Conservation (phyloP, 176 grass and related monocot genomes). For the Typha latifolia region DNA sequence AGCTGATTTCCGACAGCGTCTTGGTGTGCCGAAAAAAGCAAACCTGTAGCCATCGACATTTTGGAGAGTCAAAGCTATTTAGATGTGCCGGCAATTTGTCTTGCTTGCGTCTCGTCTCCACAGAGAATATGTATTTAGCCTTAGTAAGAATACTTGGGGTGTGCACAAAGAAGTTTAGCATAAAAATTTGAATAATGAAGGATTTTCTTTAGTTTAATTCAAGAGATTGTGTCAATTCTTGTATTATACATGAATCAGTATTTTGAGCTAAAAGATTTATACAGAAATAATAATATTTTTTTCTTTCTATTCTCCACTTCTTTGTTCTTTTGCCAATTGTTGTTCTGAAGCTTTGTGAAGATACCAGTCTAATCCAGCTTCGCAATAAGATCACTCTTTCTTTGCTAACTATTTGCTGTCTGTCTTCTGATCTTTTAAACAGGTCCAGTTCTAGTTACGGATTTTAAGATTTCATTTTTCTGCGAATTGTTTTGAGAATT, state of each 20-base stretch:
- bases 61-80: neutral
- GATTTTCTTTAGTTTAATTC: neutral
- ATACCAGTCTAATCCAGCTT: too few relatives aligned
- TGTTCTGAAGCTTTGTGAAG: too few relatives aligned
- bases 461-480: too few relatives aligned
- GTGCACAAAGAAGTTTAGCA: too few relatives aligned
- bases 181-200: neutral
- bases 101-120: neutral
- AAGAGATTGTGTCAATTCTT: neutral
- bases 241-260: neutral
- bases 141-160: neutral
- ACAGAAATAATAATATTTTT: neutral
- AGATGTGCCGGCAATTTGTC: neutral
- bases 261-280: neutral
- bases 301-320: neutral
- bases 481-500: too few relatives aligned
- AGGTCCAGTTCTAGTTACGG: too few relatives aligned
- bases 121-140: neutral
- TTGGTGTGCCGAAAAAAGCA: slow-evolving; percentile 54
- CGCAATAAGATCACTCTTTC: too few relatives aligned
- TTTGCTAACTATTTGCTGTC: too few relatives aligned
- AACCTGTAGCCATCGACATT: too few relatives aligned
- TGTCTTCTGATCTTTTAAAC: too few relatives aligned
- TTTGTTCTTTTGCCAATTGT: too few relatives aligned
- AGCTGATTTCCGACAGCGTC: slow-evolving; percentile 76